phyloP scores from a whole-genome alignment of 257 asterid genomes.

The Gentiana straminea region DNA sequence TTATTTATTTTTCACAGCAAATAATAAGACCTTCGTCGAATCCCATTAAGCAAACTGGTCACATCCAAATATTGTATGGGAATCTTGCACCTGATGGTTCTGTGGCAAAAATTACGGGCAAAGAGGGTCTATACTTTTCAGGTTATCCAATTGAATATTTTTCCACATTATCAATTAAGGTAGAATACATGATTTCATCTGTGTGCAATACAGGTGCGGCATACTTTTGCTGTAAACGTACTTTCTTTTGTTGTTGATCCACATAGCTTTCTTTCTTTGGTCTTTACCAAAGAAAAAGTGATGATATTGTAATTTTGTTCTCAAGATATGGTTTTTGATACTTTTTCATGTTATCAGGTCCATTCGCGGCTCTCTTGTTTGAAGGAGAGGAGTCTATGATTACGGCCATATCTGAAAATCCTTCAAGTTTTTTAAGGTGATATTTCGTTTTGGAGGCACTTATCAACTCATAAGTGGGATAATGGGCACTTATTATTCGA shows the following conservation, averaged over 20 bases:
- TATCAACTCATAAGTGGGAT: too few relatives aligned
- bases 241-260: too few relatives aligned
- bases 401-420: constrained; percentile 73
- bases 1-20: constrained; percentile 58
- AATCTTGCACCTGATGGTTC: constrained; percentile 97
- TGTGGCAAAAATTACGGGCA: constrained; percentile 95
- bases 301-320: constrained; percentile 4
- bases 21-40: constrained; percentile 74
- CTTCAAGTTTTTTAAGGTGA: constrained; percentile 68
- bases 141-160: constrained; percentile 26
- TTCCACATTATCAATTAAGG: not conserved
- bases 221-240: not conserved
- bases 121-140: constrained; percentile 87
- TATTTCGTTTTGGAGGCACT: constrained; percentile 1
- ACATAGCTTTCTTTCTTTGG: not conserved
- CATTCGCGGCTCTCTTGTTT: constrained; percentile 87
- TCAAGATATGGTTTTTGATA: too few relatives aligned
- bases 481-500: too few relatives aligned
- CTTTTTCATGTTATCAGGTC: too few relatives aligned
- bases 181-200: not conserved
- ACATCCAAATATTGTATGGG: constrained; percentile 86
- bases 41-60: constrained; percentile 91
- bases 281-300: too few relatives aligned
- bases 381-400: constrained; percentile 98
- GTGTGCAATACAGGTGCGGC: not conserved